phyloP scores from a whole-genome alignment of 768 basidiomycete species.

The Leccinum subgranulosum region DNA sequence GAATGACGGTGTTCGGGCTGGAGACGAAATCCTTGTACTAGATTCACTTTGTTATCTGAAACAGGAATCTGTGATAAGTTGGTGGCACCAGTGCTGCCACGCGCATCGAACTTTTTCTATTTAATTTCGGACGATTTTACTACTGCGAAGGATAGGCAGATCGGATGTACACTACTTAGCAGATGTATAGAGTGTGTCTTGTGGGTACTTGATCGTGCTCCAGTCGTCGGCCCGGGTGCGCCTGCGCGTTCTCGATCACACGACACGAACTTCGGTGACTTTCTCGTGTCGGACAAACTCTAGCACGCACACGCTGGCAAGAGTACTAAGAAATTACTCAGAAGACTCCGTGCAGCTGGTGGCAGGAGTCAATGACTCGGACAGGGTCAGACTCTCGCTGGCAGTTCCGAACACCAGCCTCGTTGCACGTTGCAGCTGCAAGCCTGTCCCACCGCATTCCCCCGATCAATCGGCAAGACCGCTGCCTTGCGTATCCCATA shows the following conservation, averaged over 20 bases:
- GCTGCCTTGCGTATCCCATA: conserved; percentile 9
- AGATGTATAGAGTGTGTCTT: neutral
- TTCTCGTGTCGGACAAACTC: neutral
- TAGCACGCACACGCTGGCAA: neutral
- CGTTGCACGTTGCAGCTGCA: conserved; percentile 24
- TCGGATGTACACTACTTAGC: neutral
- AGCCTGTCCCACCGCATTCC: conserved; percentile 3
- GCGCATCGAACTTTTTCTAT: neutral
- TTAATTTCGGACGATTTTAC: neutral
- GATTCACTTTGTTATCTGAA: neutral
- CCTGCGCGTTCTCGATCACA: neutral
- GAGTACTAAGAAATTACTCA: neutral
- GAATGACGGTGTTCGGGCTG: neutral
- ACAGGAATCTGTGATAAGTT: neutral
- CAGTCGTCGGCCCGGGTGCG: neutral
- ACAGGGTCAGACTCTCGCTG: neutral
- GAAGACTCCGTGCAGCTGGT: neutral
- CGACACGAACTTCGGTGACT: neutral
- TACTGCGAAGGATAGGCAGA: neutral
- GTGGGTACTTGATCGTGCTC: neutral
- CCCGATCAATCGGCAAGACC: conserved; percentile 7
- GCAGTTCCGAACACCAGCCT: conserved; percentile 11
- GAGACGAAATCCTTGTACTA: neutral
- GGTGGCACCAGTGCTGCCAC: neutral
- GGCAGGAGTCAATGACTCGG: neutral